phyloP scores from a whole-genome alignment of 371 early-diverging fungal genomes.

The Apophysomyces elegans region DNA sequence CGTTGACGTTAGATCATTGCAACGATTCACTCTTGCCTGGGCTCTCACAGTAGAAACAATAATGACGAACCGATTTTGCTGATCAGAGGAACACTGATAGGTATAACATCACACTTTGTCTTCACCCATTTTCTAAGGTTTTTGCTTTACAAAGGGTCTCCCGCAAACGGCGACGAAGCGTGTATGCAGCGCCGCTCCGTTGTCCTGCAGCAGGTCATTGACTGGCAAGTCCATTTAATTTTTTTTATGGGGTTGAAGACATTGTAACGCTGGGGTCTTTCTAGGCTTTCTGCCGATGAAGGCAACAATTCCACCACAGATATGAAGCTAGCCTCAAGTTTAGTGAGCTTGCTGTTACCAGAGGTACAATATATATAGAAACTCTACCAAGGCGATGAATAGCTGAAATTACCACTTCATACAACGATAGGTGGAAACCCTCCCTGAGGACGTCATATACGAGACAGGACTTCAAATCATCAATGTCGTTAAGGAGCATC shows the following conservation, averaged over 20 bases:
- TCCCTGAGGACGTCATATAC: constrained; percentile 21
- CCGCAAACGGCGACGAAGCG: constrained; percentile 30
- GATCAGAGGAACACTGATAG: constrained; percentile 47
- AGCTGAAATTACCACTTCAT: neutral
- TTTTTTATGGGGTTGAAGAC: too few relatives aligned
- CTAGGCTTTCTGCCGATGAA: constrained; percentile 12
- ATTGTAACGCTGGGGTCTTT: neutral
- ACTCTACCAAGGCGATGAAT: too few relatives aligned
- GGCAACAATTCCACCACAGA: constrained; percentile 18
- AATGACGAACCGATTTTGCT: constrained; percentile 45
- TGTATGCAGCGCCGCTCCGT: constrained; percentile 30
- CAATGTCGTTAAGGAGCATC: constrained; percentile 28
- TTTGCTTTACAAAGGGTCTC: constrained; percentile 39
- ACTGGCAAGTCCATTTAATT: constrained; percentile 34
- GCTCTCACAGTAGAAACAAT: constrained; percentile 19
- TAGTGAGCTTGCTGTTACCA: constrained; percentile 41
- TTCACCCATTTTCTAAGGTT: neutral
- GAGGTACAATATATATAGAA: constrained; percentile 24
- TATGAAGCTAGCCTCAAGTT: constrained; percentile 13
- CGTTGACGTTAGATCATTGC: constrained; percentile 21
- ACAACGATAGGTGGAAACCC: constrained; percentile 35
- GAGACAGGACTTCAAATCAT: constrained; percentile 23
- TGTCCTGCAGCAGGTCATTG: constrained; percentile 37
- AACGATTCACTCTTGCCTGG: constrained; percentile 20
- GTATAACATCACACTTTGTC: constrained; percentile 20